Evolutionary conservation across 768 basidiomycete species (phyloP), one percentile per base, ranked within the genome.

Genomic region (Psilocybe tampanensis): DNA sequence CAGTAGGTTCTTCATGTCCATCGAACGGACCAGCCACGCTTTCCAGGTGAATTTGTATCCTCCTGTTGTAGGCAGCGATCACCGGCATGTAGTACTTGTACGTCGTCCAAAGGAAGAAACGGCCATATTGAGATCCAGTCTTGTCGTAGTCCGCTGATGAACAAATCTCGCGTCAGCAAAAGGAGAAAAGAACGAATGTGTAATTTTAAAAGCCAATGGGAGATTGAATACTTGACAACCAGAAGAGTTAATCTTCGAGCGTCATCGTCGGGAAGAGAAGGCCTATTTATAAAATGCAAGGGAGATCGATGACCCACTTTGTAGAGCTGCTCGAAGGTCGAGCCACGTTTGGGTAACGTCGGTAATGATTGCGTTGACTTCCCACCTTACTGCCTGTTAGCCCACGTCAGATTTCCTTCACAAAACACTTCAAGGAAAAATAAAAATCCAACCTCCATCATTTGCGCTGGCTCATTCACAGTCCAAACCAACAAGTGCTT

Each of bases 401-500:
- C 48, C 52, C 44, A 42, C 42, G 21, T 47, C 8, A 58, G 34
- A 32, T 54, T 53, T 54, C 45, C 15, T 32, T 41, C 2, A 21
- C 54, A 44, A 54, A 29, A 48, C n/a, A 60, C 48, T 56, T 44
- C n/a, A 18, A 29, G 18, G 29, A n/a, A n/a, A 24, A 9, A 53
- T 23, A 23, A 48, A 50, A 26, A 5, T 71, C 84, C 42, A 24
- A 87, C 91, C 85, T 94, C 92, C 82, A 92, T 90, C 92, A 94
- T 94, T 66, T 94, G 86, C 52, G 85, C 85, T 9, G 86, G 86
- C 44, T 88, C 81, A 67, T 99, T 99, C 23, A 98, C 96, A 0
- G 97, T 99, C 97, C 95, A 98, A 2, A 94, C 93, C 83, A 95
- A 89, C 54, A 98, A 64, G 62, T 81, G 80, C 81, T 97, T 97